Conservation (phyloP, 441 rosid genomes). For the Pelargonium myrrhifolium region DNA sequence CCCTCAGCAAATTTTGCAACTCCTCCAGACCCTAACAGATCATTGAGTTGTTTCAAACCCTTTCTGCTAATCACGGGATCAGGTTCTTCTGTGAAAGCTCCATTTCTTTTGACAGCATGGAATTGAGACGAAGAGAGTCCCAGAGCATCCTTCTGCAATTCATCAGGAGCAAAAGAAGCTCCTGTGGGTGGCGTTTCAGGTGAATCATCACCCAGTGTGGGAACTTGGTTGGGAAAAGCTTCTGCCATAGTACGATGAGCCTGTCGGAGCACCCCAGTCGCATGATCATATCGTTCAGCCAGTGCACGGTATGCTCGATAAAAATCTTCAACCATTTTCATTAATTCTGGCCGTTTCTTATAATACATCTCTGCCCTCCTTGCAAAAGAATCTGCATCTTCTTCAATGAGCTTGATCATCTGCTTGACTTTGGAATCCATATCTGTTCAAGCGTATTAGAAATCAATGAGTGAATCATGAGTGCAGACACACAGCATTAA, state of each 20-base stretch:
- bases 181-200: constrained; percentile 39
- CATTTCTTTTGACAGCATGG: constrained; percentile 44
- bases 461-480: constrained; percentile 7
- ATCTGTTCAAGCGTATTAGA: constrained; percentile 44
- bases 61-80: constrained; percentile 36
- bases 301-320: constrained; percentile 72
- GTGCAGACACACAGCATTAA: neutral
- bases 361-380: constrained; percentile 75
- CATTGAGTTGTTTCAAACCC: constrained; percentile 49
- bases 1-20: constrained; percentile 28
- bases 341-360: constrained; percentile 75
- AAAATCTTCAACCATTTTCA: constrained; percentile 57
- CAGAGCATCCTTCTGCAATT: constrained; percentile 50
- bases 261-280: constrained; percentile 69
- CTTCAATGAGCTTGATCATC: constrained; percentile 96
- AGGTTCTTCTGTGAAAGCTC: constrained; percentile 56
- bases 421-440: constrained; percentile 90
- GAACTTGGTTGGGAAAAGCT: constrained; percentile 89
- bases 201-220: constrained; percentile 58
- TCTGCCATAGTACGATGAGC: constrained; percentile 41
- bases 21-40: constrained; percentile 37
- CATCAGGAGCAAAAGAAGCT: constrained; percentile 45
- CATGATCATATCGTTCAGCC: constrained; percentile 97
- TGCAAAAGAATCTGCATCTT: constrained; percentile 99
- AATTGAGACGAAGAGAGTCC: constrained; percentile 38